Percentiles rank a stretch among this genome's conserved stretches.
These are phyloP conservation scores for Exophiala sp. DNA, from an alignment of 2,329 filamentous ascomycete genomes.

Conservation along the genomic window DNA sequence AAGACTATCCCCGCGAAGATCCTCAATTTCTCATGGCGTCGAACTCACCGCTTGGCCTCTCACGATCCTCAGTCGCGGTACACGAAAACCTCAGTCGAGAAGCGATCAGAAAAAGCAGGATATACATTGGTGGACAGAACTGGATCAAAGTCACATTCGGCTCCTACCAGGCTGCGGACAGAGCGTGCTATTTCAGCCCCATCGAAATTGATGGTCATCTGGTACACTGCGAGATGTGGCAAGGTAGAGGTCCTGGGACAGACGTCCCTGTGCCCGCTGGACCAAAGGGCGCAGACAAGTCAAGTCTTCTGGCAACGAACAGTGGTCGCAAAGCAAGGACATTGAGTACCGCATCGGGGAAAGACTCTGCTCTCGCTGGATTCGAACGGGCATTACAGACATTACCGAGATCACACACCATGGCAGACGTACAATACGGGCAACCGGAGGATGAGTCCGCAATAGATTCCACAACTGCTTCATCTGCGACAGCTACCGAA, in stretches of 20 bases:
- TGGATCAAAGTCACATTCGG: conserved; percentile 90
- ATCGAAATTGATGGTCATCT: conserved; percentile 68
- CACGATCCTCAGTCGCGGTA: conserved; percentile 52
- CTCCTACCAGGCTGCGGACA: conserved; percentile 66
- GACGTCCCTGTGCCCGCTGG: conserved; percentile 61
- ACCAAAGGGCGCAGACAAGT: conserved; percentile 2
- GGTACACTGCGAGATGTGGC: conserved; percentile 68
- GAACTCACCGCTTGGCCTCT: conserved; percentile 41
- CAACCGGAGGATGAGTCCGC: conserved; percentile 32
- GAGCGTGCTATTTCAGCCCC: conserved; percentile 66
- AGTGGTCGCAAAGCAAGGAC: conserved; percentile 28
- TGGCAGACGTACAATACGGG: conserved; percentile 35
- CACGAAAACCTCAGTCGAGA: conserved; percentile 62
- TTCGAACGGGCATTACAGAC: conserved; percentile 34
- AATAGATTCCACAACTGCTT: conserved; percentile 38
- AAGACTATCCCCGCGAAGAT: conserved; percentile 88
- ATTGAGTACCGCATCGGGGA: conserved; percentile 31
- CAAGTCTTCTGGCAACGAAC: conserved; percentile 9
- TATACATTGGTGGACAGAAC: conserved; percentile 77
- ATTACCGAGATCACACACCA: conserved; percentile 39
- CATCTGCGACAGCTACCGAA: conserved; percentile 39
- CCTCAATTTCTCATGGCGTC: conserved; percentile 68
- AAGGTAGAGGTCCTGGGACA: conserved; percentile 59
- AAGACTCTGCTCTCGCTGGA: conserved; percentile 28
- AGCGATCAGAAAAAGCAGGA: conserved; percentile 75